These are phyloP conservation scores for Ramalina peruviana DNA, from an alignment of 495 filamentous ascomycete species.

Conservation along the genomic window DNA sequence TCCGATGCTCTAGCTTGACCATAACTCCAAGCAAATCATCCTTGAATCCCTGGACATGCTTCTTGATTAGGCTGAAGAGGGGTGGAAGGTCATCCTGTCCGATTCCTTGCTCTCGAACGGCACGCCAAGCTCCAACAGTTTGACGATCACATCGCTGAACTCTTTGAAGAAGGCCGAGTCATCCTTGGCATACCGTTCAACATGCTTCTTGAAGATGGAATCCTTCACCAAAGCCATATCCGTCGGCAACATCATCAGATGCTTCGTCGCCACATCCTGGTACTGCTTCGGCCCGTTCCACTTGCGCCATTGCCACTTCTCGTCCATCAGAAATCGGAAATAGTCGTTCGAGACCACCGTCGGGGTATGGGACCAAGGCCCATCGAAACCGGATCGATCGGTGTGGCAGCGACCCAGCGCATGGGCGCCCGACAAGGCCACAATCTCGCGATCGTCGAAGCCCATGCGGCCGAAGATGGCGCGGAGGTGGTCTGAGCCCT, in stretches of 20 bases:
- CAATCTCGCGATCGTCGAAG: constrained; percentile 94
- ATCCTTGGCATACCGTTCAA: constrained; percentile 86
- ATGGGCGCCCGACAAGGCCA: constrained; percentile 81
- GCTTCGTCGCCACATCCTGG: constrained; percentile 70
- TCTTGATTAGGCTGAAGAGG: background rate
- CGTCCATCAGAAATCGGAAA: constrained; percentile 70
- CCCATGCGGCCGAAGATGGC: constrained; percentile 95
- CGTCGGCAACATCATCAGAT: constrained; percentile 93
- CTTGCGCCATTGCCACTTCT: constrained; percentile 89
- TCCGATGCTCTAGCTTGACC: too few relatives aligned
- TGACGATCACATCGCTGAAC: constrained; percentile 63
- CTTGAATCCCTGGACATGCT: too few relatives aligned
- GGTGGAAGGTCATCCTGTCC: constrained; percentile 61
- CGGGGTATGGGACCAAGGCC: constrained; percentile 93
- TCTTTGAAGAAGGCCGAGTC: constrained; percentile 87
- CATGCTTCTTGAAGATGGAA: constrained; percentile 70
- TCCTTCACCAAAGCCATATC: constrained; percentile 84
- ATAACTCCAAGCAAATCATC: too few relatives aligned
- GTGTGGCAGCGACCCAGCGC: constrained; percentile 86
- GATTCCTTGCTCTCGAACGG: constrained; percentile 57
- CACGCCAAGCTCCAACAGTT: constrained; percentile 89
- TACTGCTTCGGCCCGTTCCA: constrained; percentile 85
- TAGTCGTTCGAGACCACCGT: constrained; percentile 92
- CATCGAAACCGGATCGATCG: constrained; percentile 76
- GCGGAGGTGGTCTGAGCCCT: constrained; percentile 73